Evolutionary conservation across 495 filamentous ascomycete species (phyloP).

Genomic region (Pseudoneurospora amorphoporcata): DNA sequence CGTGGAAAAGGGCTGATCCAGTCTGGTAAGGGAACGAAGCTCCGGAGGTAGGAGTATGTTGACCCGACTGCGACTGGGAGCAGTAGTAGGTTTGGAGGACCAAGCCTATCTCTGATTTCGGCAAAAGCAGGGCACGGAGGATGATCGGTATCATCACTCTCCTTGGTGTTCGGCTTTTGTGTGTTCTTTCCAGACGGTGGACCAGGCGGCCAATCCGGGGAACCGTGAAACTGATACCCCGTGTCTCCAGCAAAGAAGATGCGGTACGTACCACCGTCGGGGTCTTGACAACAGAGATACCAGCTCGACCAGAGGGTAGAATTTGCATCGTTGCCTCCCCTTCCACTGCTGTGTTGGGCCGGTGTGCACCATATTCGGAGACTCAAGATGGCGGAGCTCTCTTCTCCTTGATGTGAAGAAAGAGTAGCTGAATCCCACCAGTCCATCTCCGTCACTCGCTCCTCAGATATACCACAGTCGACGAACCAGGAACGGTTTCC

Average conservation of each 20-base stretch:
- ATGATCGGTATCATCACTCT: constrained; percentile 4
- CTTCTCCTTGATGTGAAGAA: constrained; percentile 11
- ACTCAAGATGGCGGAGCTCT: background rate
- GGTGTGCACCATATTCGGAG: constrained; percentile 31
- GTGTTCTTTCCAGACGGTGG: background rate
- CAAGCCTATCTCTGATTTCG: constrained; percentile 13
- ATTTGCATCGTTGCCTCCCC: constrained; percentile 18
- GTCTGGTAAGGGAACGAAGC: constrained; percentile 17
- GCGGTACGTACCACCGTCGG: background rate
- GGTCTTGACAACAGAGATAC: constrained; percentile 25
- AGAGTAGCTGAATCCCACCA: constrained; percentile 40
- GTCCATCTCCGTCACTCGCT: constrained; percentile 38
- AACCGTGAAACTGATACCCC: constrained; percentile 22
- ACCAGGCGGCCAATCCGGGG: constrained; percentile 16
- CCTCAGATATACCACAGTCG: constrained; percentile 26
- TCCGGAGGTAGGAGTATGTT: constrained; percentile 20
- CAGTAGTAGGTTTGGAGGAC: constrained; percentile 14
- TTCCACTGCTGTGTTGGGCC: constrained; percentile 36
- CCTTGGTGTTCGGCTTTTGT: background rate
- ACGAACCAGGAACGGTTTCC: constrained; percentile 29
- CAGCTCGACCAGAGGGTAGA: constrained; percentile 44
- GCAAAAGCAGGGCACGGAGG: constrained; percentile 19
- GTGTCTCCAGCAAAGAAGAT: constrained; percentile 25
- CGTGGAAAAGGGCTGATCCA: constrained; percentile 19
- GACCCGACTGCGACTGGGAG: constrained; percentile 20